These are phyloP conservation scores for Pseudogymnoascus sp. DNA, from an alignment of 2,329 filamentous ascomycete species.

Conservation along the genomic window DNA sequence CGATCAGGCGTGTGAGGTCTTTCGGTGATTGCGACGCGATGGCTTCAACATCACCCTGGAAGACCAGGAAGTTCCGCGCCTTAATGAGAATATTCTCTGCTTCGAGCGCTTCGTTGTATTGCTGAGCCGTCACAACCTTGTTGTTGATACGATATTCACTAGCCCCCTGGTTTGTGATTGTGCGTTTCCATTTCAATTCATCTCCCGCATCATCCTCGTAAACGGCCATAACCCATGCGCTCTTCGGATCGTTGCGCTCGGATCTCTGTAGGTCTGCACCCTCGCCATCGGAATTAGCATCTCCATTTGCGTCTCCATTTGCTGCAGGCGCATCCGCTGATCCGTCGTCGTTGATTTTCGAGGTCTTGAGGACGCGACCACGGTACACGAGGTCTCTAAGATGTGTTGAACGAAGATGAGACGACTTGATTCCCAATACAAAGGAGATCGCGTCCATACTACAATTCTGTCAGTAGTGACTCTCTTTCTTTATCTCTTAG, in stretches of 20 bases:
- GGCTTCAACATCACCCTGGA: constrained; percentile 94
- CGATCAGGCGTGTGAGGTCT: constrained; percentile 85
- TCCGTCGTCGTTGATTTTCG: constrained; percentile 85
- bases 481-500: not conserved
- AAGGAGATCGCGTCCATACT: constrained; percentile 99
- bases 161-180: constrained; percentile 76
- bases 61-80: constrained; percentile 93
- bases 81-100: constrained; percentile 96
- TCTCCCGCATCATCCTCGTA: constrained; percentile 96
- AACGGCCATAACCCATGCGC: constrained; percentile 97
- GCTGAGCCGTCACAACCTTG: constrained; percentile 72
- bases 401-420: constrained; percentile 89
- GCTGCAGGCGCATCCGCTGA: constrained; percentile 45
- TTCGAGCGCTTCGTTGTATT: constrained; percentile 90
- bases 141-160: constrained; percentile 98
- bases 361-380: constrained; percentile 82
- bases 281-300: constrained; percentile 49
- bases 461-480: constrained; percentile 22
- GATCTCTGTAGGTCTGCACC: constrained; percentile 53
- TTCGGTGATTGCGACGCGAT: constrained; percentile 93
- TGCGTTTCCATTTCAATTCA: constrained; percentile 91
- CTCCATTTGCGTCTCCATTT: constrained; percentile 55
- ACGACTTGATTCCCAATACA: constrained; percentile 95
- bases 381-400: constrained; percentile 93
- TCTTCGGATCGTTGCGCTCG: constrained; percentile 77